Evolutionary conservation across 257 asterid genomes (phyloP), one percentile per base, ranked within the genome.

Genomic region (Nicotiana undulata): DNA sequence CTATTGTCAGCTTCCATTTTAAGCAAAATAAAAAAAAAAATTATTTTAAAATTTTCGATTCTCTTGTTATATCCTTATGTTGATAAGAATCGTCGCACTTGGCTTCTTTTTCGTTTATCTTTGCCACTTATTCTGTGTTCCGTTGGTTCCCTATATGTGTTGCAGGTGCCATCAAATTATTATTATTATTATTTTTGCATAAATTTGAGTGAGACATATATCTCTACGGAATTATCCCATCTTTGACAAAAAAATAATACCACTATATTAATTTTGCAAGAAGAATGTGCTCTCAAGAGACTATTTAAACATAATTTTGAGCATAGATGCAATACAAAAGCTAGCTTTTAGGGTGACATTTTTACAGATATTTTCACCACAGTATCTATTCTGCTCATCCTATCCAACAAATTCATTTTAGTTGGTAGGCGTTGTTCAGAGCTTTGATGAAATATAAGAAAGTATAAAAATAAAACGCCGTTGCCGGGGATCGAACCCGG

Each of bases 401-500:
- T 18, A 56, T 56, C 26, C 63, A 56, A 56, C 63, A 56, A 56
- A 56, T 56, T 56, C 63, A 6, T 56, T 52, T 56, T 56, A 6
- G 63, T 56, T 18, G 11, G 63, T 56, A 56, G 61, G 24, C 58
- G 6, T 51, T 55, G 61, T 37, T 37, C 46, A 37, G 46, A 37
- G 46, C 46, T 7, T 37, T 37, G 44, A 37, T 6, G 9, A 37
- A 29, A 29, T 29, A 29, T 3, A 2, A 2, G 31, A 66, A 18
- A 16, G 0, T 0, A 4, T 5, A 20, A 26, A 61, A 5, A 12
- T 0, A 9, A 9, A 18, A 0, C 90, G 93, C 96, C 96, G 94
- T 83, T 91, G 96, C 97, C 94, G 94, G 96, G 28, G 98, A 93
- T 93, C 94, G 94, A 94, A 93, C 97, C 93, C 94, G 93, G 94